Evolutionary conservation across 177 flowering plant genomes (phyloP).

Genomic region (Tripterygium wilfordii): DNA sequence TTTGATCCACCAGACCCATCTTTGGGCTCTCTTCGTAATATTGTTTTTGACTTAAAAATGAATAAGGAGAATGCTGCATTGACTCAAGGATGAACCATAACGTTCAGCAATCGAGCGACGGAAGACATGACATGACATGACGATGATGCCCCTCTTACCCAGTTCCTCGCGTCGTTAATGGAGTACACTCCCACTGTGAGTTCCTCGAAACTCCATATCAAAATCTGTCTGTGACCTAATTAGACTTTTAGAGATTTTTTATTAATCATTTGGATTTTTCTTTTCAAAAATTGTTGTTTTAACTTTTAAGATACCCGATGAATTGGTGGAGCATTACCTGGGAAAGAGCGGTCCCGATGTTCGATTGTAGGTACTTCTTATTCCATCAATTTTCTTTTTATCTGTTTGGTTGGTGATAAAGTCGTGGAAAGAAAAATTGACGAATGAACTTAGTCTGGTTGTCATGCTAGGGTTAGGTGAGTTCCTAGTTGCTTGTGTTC

Average conservation of each 20-base stretch:
- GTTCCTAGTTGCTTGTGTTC: no score
- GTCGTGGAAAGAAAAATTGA: no score
- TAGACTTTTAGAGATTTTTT: no score
- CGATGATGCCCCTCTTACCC: conserved; percentile 71
- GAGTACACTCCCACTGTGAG: conserved; percentile 84
- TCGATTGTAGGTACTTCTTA: conserved; percentile 68
- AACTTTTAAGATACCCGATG: conserved; percentile 73
- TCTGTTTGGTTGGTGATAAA: no score
- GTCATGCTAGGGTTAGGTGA: no score
- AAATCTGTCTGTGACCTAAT: no score
- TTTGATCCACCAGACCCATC: no score
- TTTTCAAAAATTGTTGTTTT: not conserved
- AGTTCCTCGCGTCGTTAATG: conserved; percentile 81
- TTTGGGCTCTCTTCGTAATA: no score
- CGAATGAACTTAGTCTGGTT: no score
- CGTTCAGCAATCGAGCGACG: conserved; percentile 44
- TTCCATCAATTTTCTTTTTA: not conserved
- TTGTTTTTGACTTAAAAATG: no score
- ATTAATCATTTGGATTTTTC: not conserved
- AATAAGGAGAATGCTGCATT: no score
- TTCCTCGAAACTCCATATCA: no score
- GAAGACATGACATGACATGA: conserved; percentile 65
- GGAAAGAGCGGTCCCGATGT: conserved; percentile 93
- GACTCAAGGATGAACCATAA: conserved; percentile 26
- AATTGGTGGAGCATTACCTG: conserved; percentile 86